Percentiles rank a stretch among this genome's conserved stretches.
Conservation (phyloP, 768 basidiomycete species). For the Rhizopogon roseolus region DNA sequence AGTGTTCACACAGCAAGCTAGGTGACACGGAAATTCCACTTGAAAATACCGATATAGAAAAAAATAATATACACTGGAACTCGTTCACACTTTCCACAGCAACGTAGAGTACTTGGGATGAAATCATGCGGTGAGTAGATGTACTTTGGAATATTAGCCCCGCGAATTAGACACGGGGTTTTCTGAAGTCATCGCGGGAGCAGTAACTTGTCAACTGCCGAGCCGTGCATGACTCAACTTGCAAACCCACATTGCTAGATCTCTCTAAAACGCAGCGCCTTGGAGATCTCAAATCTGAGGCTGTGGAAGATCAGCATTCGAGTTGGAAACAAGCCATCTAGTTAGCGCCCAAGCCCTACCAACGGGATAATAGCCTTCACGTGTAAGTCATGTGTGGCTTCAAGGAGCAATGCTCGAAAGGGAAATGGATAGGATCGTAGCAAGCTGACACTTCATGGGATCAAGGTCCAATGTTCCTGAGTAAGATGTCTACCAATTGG, state of each 20-base stretch:
- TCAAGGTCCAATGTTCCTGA: constrained; percentile 19
- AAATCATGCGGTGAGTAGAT: not conserved
- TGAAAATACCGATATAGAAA: not conserved
- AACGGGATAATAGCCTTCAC: constrained; percentile 1
- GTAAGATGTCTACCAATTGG: constrained; percentile 9
- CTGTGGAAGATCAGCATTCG: constrained; percentile 6
- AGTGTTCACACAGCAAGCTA: not conserved
- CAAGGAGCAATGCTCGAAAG: not conserved
- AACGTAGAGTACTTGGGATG: not conserved
- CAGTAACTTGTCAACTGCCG: not conserved
- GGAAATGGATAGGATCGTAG: not conserved
- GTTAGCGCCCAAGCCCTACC: not conserved
- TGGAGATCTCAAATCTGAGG: not conserved
- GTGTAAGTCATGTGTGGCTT: not conserved
- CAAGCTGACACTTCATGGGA: constrained; percentile 5
- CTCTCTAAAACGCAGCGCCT: not conserved
- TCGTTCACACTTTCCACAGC: not conserved
- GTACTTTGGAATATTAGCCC: not conserved
- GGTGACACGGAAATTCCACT: not conserved
- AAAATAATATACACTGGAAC: not conserved
- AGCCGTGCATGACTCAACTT: not conserved
- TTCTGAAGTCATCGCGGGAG: not conserved
- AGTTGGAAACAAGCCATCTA: constrained; percentile 3
- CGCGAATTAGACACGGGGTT: not conserved
- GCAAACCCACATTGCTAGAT: not conserved